Base-by-base conservation (phyloP, 805 yeast genomes). In the Torulaspora microellipsoides region DNA sequence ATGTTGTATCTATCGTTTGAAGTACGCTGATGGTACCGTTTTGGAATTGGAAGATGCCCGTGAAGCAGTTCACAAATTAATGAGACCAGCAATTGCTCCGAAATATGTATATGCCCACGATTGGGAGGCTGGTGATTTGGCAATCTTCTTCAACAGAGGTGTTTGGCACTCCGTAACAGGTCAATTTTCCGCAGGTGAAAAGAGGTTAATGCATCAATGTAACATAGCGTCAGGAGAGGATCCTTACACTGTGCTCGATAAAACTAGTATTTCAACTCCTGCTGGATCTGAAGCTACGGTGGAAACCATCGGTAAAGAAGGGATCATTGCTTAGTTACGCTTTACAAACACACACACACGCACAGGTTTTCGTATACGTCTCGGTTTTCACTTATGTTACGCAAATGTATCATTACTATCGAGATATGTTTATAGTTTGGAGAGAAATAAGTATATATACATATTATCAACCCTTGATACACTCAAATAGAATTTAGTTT, bases 131-230 rank as follows among this genome's bases (percentile, higher is more conserved):
- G 96, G 95, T 43, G 96, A 88, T 57, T 73, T 88, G 58, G 93
- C 86, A 29, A 81, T 88, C 43, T 88, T 88, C 72, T 87, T 73
- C 67, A 88, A 88, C 72, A 75, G 91, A 62, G 95, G 95, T 34
- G 90, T 88, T 9, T 85, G 91, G 84, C 96, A 88, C 62, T 80
- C 91, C 1, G 96, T 88, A 27, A 87, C 95, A 12, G 95, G 96
- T 40, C 95, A 87, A 65, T 83, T 88, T 66, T 81, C 77, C 14
- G 75, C 75, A 14, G 86, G 83, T 37, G 93, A 87, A 60, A 79
- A 77, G 56, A 77, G 96, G 65, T 71, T 88, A 59, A 87, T 88
- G 95, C 96, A 88, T 61, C 96, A 88, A 69, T 88, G 96, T 68
- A 88, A 88, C 68, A 85, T 88, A 62, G 95, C 96, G 15, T 78